These are phyloP conservation scores for Leucosporidium creatinivorum DNA, from an alignment of 768 basidiomycete species.

Conservation along the genomic window DNA sequence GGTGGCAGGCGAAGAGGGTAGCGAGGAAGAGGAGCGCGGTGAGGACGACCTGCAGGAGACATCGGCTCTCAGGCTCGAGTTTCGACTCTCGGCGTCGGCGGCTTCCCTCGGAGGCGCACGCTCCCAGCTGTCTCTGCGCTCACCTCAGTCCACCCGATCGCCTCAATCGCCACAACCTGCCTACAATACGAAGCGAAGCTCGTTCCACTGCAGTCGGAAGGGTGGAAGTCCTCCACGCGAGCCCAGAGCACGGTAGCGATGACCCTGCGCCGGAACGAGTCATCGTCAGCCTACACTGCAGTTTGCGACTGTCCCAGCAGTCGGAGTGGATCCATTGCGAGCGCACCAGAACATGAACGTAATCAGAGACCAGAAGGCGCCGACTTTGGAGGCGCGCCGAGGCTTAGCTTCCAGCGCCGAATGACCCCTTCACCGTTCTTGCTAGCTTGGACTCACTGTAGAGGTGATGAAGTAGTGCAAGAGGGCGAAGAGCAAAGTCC, in stretches of 20 bases:
- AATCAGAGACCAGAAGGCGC: not conserved
- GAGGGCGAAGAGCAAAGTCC: not conserved
- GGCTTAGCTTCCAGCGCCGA: not conserved
- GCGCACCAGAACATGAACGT: not conserved
- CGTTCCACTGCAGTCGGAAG: not conserved
- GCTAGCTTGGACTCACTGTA: not conserved
- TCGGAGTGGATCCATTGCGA: not conserved
- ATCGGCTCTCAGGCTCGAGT: too few species aligned
- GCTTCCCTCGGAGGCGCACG: not conserved
- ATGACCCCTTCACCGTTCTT: too few species aligned
- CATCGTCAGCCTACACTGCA: too few species aligned
- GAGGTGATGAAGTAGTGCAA: slow-evolving; percentile 2
- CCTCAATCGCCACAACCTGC: not conserved
- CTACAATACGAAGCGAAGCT: not conserved
- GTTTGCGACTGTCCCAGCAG: not conserved
- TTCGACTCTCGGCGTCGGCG: not conserved
- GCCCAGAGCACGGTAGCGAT: not conserved
- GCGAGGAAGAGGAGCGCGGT: slow-evolving; percentile 60
- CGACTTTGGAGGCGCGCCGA: not conserved
- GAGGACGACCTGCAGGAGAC: slow-evolving; percentile 48
- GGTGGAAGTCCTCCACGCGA: not conserved
- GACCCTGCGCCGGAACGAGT: not conserved
- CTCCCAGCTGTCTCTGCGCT: not conserved
- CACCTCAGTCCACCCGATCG: slow-evolving; percentile 3
- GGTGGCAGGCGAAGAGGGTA: slow-evolving; percentile 52